Evolutionary conservation across 257 asterid genomes (phyloP), one percentile per base, ranked within the genome.

Genomic region (Solanum bulbocastanum): DNA sequence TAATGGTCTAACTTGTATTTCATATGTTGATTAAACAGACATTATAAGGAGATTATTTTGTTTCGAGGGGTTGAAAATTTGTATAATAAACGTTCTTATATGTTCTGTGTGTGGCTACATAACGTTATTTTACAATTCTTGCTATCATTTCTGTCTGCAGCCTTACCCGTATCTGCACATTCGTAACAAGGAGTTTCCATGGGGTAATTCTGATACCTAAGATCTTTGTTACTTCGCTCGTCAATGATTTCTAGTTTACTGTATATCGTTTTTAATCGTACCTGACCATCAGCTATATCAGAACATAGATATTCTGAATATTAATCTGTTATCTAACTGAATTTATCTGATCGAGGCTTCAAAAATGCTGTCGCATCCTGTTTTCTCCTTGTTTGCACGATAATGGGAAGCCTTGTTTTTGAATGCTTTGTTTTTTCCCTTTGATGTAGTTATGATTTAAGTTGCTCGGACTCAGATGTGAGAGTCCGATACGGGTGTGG

Each of bases 131-230:
- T 27, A 20, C 14, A 68, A 25, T 42, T 85, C n/a, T 56, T 85
- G 35, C 68, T 69, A 40, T 85, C 56, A 58, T 58, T 89, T 83
- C 16, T 84, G 25, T 10, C 32, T 91, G 93, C 94, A 95, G 98
- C 79, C 98, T n/a, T 94, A 93, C 83, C 89, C 95, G 5, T 95
- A 95, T 90, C 86, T 92, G 90, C 98, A 92, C 92, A 92, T 93
- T 89, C 98, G 97, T 73, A 95, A 91, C 88, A 94, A 95, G 94
- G 98, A 95, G 91, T 95, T 94, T 87, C 98, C 98, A 33, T 95
- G 97, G 98, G 97, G 98, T 93, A 92, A 81, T 88, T 79, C 37
- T 74, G 84, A 65, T 22, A 10, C 37, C 8, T 1, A 30, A 23
- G 32, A 56, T 83, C 2, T 85, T 66, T 23, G 78, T 25, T 9